Evolutionary conservation across 441 rosid species (phyloP).

Genomic region (Gossypium schwendimanii): DNA sequence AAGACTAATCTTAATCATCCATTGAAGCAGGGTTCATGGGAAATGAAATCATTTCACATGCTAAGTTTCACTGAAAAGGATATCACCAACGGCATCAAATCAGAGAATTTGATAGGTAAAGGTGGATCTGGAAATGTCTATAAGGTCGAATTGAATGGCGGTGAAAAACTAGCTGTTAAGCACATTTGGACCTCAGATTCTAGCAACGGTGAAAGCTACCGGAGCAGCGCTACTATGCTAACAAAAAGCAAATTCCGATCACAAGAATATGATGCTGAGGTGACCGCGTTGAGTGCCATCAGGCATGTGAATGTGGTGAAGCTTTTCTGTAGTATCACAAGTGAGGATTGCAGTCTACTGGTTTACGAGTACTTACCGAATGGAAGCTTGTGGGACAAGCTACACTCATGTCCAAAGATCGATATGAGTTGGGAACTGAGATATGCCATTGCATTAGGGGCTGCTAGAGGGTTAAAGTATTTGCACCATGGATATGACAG

Average conservation of each 20-base stretch:
- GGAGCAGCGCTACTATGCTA: conserved; percentile 30
- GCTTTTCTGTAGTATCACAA: conserved; percentile 49
- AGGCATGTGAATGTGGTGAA: conserved; percentile 62
- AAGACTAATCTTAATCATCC: conserved; percentile 15
- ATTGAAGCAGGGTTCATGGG: conserved; percentile 35
- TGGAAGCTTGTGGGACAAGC: conserved; percentile 53
- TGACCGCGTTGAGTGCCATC: conserved; percentile 39
- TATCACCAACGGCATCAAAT: conserved; percentile 33
- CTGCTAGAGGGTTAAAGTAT: conserved; percentile 53
- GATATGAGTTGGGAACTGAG: conserved; percentile 43
- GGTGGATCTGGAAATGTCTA: conserved; percentile 58
- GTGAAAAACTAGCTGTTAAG: conserved; percentile 50
- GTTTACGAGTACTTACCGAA: conserved; percentile 51
- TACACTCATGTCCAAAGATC: conserved; percentile 36
- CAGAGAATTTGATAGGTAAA: conserved; percentile 50
- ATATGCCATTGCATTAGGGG: conserved; percentile 45
- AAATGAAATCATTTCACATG: conserved; percentile 37
- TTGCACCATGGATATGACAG: conserved; percentile 47
- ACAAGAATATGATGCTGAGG: conserved; percentile 41
- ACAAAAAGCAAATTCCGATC: conserved; percentile 17
- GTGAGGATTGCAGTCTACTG: conserved; percentile 49
- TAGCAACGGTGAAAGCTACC: conserved; percentile 16
- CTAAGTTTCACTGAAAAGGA: conserved; percentile 41
- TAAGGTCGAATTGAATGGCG: conserved; percentile 34
- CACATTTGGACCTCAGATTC: conserved; percentile 34